phyloP scores from a whole-genome alignment of 2,329 filamentous ascomycete species.

The Chaetomium olivaceum region DNA sequence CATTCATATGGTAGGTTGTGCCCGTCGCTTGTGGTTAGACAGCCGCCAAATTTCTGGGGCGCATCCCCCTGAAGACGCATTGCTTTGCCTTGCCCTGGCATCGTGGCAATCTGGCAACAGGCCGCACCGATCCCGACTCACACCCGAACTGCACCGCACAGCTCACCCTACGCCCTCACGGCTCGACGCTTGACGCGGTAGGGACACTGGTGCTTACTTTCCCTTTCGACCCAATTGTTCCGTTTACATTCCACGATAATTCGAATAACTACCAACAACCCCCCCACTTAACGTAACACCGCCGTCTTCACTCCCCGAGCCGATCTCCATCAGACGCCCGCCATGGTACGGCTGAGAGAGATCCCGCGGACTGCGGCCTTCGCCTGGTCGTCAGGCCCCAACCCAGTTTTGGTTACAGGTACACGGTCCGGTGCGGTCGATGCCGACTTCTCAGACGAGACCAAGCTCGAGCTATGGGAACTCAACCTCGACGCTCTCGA shows the following conservation, averaged over 20 bases:
- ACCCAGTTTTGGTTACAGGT: slow-evolving; percentile 85
- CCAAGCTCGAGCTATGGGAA: slow-evolving; percentile 95
- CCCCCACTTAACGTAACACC: background rate
- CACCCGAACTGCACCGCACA: slow-evolving; percentile 19
- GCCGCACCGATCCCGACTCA: slow-evolving; percentile 23
- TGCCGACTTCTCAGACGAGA: slow-evolving; percentile 96
- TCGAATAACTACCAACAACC: background rate
- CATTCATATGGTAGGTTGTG: background rate
- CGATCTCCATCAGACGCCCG: slow-evolving; percentile 16
- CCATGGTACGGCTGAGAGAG: slow-evolving; percentile 94
- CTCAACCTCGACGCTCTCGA: slow-evolving; percentile 76
- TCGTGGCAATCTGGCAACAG: slow-evolving; percentile 37
- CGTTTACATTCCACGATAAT: background rate
- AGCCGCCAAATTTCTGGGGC: slow-evolving; percentile 26
- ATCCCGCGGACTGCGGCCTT: slow-evolving; percentile 96
- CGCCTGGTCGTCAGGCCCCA: slow-evolving; percentile 84
- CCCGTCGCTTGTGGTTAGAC: slow-evolving; percentile 1
- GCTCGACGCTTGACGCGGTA: slow-evolving; percentile 21
- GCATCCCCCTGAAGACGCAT: slow-evolving; percentile 25
- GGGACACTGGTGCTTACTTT: slow-evolving; percentile 25
- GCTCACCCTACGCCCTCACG: slow-evolving; percentile 17
- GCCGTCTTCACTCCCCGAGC: background rate
- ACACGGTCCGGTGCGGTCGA: slow-evolving; percentile 94
- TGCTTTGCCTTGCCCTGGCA: slow-evolving; percentile 13
- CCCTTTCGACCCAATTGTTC: slow-evolving; percentile 19